These are phyloP conservation scores for Paramecium caudatum DNA, from an alignment of 73 alveolate species.

Conservation along the genomic window DNA sequence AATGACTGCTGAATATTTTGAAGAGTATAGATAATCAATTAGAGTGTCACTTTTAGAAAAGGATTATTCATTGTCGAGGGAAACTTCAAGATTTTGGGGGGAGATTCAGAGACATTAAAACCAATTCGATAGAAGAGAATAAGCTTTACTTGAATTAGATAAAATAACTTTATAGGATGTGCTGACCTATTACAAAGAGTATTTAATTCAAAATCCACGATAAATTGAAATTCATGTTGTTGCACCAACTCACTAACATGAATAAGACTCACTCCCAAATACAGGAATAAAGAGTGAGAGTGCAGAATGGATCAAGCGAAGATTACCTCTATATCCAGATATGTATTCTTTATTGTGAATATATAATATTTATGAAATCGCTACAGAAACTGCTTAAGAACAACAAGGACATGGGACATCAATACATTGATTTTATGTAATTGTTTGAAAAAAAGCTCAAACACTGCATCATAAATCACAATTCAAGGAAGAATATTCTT, in stretches of 20 bases:
- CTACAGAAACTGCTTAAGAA: constrained; percentile 48
- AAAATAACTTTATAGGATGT: background rate
- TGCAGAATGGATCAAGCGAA: constrained; percentile 32
- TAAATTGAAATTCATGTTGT: constrained; percentile 42
- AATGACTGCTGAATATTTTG: constrained; percentile 59
- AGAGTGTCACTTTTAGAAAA: constrained; percentile 49
- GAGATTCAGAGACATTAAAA: constrained; percentile 58
- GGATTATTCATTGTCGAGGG: constrained; percentile 41
- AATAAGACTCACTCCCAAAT: constrained; percentile 20
- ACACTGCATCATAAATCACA: background rate
- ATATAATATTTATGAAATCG: constrained; percentile 48
- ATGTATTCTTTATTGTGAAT: constrained; percentile 41
- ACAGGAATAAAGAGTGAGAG: background rate
- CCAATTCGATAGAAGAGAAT: constrained; percentile 66
- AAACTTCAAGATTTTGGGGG: constrained; percentile 63
- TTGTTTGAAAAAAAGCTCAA: constrained; percentile 52
- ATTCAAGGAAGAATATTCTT: background rate
- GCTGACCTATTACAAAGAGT: background rate
- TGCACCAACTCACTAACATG: constrained; percentile 16
- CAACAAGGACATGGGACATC: constrained; percentile 54
- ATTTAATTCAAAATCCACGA: constrained; percentile 31
- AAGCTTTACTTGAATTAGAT: background rate
- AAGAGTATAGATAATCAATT: constrained; percentile 66
- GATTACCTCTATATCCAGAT: constrained; percentile 38
- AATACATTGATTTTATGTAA: constrained; percentile 62